Evolutionary conservation across 805 yeast genomes (phyloP).

Genomic region (Millerozyma acaciae): DNA sequence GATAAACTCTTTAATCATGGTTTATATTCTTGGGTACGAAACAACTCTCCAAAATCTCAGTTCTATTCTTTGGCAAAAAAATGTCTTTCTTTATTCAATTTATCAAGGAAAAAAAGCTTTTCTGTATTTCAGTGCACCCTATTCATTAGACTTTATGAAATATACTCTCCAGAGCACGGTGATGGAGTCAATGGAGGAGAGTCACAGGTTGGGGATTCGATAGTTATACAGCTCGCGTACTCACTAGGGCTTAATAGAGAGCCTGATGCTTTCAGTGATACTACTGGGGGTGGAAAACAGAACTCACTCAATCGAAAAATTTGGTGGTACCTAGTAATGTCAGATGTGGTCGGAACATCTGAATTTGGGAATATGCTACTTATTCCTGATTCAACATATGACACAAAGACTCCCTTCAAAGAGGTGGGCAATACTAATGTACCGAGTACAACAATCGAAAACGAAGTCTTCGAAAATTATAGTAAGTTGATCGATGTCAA

Average conservation of each 20-base stretch:
- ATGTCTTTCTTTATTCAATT: conserved; percentile 22
- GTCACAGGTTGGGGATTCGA: conserved; percentile 47
- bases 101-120: conserved; percentile 32
- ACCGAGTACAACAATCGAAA: conserved; percentile 34
- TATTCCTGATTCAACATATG: conserved; percentile 34
- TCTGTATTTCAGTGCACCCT: conserved; percentile 49
- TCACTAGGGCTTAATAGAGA: conserved; percentile 63
- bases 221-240: conserved; percentile 57
- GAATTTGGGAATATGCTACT: conserved; percentile 12
- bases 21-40: neutral
- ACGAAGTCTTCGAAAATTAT: conserved; percentile 15
- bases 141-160: conserved; percentile 45
- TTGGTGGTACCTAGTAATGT: conserved; percentile 17
- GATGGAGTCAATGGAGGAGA: conserved; percentile 53
- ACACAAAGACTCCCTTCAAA: conserved; percentile 48
- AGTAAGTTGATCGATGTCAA: neutral
- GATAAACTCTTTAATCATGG: no score
- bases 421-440: conserved; percentile 35
- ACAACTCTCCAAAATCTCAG: neutral
- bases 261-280: conserved; percentile 39
- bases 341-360: conserved; percentile 22
- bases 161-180: conserved; percentile 44
- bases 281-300: conserved; percentile 14
- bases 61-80: conserved; percentile 14
- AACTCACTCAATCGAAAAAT: conserved; percentile 19